Evolutionary conservation across 352 stramenopile species (phyloP), one percentile per base, ranked within the genome.

Genomic region (Phytophthora citrophthora): DNA sequence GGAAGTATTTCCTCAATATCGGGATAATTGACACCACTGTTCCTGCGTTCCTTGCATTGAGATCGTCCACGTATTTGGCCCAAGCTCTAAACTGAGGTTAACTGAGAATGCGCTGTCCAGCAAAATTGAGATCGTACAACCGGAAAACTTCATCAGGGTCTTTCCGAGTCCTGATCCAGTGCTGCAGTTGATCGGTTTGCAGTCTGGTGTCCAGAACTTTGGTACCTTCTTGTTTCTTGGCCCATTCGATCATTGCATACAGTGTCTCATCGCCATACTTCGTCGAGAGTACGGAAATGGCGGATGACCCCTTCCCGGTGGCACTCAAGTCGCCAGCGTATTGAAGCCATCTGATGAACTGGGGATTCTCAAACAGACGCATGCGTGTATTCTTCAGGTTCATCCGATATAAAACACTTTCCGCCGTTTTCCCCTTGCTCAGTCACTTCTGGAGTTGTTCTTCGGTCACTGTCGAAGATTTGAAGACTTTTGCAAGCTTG

Each of bases 21-120:
- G 53, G 20, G 7, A 34, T 5, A 40, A 51, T 60, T 1, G 26
- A 36, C 1, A 36, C 16, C 27, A 10, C 1, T 2, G 39, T 5
- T 43, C 40, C 34, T 7, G 36, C 34, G 8, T 63, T n/a, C 13
- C 45, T 63, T 27, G 18, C 26, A 27, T 38, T 63, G 5, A 45
- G 4, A 32, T 62, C 24, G 23, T 54, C 43, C 9, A 61, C 20
- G 15, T 61, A 61, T 23, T 54, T 61, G 12, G 6, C 7, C 43
- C 43, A 61, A 6, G 23, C 8, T 11, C 15, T 34, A 3, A 58
- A 41, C 2, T 40, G 2, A 3, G 38, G n/a, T 9, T 44, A 47
- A 15, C 20, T 20, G 5, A 54, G 15, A 15, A 61, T 7, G 0
- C 20, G 11, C 0, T 16, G 5, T 8, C 13, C 29, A 16, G 18